Evolutionary conservation across 2,329 filamentous ascomycete genomes (phyloP).

Genomic region (Rhynchosporium secalis): DNA sequence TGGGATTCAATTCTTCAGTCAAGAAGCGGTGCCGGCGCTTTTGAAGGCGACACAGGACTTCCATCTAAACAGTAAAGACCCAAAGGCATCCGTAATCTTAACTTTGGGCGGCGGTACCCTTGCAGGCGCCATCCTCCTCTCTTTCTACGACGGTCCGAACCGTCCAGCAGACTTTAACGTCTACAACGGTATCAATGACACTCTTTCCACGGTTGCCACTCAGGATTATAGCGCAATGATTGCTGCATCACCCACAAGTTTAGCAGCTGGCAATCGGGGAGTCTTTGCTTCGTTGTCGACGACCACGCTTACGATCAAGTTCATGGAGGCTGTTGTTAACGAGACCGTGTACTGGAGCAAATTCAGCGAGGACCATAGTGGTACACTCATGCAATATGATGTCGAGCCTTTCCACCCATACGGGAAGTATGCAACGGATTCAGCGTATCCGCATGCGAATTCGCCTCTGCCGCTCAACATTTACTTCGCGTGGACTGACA

Average conservation of each 20-base stretch:
- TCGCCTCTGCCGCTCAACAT: constrained; percentile 4
- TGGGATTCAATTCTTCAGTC: neutral
- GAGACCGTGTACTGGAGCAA: neutral
- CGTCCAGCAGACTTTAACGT: neutral
- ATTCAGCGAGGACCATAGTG: neutral
- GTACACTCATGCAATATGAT: neutral
- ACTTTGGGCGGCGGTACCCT: neutral
- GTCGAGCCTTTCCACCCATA: neutral
- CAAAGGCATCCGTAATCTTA: neutral
- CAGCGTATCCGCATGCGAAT: neutral
- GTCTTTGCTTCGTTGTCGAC: neutral
- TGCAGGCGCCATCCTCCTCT: neutral
- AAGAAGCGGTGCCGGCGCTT: neutral
- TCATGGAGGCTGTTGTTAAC: neutral
- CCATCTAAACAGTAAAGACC: neutral
- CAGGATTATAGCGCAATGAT: neutral
- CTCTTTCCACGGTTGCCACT: neutral
- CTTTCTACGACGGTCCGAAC: neutral
- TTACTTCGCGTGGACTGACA: neutral
- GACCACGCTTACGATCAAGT: neutral
- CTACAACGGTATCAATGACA: neutral
- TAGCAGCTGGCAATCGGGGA: neutral
- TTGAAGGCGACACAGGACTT: neutral
- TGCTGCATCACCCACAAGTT: neutral
- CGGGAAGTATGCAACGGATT: neutral